Base-by-base conservation (phyloP, 1,139 yeast species). In the Wickerhamiella infanticola region DNA sequence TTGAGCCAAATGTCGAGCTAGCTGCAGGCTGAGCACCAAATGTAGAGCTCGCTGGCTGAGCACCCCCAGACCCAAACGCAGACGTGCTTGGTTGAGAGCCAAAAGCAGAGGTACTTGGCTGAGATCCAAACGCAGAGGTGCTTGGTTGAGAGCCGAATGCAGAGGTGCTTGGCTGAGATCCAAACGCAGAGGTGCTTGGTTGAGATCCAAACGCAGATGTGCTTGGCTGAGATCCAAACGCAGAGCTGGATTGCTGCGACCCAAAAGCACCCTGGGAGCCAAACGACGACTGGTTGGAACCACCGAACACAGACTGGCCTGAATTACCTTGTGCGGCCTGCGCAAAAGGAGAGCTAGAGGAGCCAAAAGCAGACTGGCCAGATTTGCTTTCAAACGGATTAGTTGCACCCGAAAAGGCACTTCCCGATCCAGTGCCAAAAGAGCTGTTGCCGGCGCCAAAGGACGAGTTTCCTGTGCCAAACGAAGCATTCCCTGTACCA, bases 121-220 rank as follows among this genome's bases (percentile, higher is more conserved):
- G 13, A 13, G 37, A 35, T 3, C 62, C 58, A 54, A 56, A 57
- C 5, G 56, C 49, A 9, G 62, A 51, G n/a, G 53, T 39, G 39
- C 37, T 35, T 6, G 37, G 37, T 3, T 35, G 13, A 9, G 50
- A 43, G 8, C 54, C 49, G 35, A 47, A 48, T 8, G 52, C 43
- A n/a, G 45, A 31, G 26, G 42, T 27, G 18, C 18, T 18, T 18
- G 18, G 18, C 18, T 2, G 18, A 18, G 18, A 18, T 18, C 18
- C 18, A 18, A 18, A 18, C 2, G 18, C 18, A 18, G n/a, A n/a
- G n/a, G n/a, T n/a, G n/a, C n/a, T n/a, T n/a, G n/a, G n/a, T n/a
- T n/a, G n/a, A 13, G 35, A 25, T n/a, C 18, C 40, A 9, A 24
- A 36, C 24, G 23, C 29, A 3, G 44, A 18, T 3, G 25, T 18